These are phyloP conservation scores for Leucogyrophana mollusca DNA, from an alignment of 768 basidiomycete genomes.

Conservation along the genomic window DNA sequence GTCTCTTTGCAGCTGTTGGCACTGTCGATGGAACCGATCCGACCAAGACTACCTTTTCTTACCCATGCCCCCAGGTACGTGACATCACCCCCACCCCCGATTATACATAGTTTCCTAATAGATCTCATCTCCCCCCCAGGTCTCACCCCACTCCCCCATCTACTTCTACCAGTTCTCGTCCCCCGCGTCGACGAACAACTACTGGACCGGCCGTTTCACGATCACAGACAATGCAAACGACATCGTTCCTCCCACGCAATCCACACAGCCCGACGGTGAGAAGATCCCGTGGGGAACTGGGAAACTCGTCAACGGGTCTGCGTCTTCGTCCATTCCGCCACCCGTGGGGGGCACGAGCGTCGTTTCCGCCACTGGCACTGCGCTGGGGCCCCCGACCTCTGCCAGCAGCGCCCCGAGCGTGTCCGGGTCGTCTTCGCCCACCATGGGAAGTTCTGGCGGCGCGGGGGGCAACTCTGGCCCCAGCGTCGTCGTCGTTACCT, in stretches of 20 bases:
- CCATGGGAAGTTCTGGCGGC: neutral
- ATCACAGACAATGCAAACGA: conserved; percentile 54
- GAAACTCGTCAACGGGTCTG: conserved; percentile 37
- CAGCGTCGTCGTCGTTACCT: conserved; percentile 5
- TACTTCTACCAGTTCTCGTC: conserved; percentile 82
- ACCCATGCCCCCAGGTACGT: conserved; percentile 65
- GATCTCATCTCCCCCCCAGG: conserved; percentile 34
- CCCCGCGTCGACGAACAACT: conserved; percentile 33
- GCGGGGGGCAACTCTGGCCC: neutral
- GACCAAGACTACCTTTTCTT: conserved; percentile 45
- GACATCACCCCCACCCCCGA: neutral
- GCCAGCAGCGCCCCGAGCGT: neutral
- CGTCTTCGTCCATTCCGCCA: conserved; percentile 34
- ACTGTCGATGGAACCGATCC: conserved; percentile 61
- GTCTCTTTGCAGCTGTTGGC: conserved; percentile 52
- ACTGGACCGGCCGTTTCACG: conserved; percentile 78
- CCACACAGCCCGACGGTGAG: conserved; percentile 49
- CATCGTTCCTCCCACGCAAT: conserved; percentile 47
- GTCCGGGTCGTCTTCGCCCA: neutral
- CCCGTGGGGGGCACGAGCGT: conserved; percentile 10
- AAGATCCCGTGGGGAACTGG: conserved; percentile 69
- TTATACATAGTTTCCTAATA: neutral
- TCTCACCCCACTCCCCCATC: conserved; percentile 60
- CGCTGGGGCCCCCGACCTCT: neutral
- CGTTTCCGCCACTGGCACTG: conserved; percentile 6